phyloP scores from a whole-genome alignment of 228 moss, liverwort and hornwort species.

The Sphagnum fallax region DNA sequence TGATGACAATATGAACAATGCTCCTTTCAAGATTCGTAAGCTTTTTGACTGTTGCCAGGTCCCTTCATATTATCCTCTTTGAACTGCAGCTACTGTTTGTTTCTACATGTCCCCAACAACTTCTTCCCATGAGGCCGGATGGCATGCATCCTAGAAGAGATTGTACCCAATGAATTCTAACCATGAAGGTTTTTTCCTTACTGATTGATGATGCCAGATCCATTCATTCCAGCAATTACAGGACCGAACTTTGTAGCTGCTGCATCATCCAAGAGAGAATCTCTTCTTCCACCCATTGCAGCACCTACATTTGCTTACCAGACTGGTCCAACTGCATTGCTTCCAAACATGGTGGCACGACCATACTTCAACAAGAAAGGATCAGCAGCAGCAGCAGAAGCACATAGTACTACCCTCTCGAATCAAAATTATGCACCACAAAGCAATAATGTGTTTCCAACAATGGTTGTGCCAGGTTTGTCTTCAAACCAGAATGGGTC shows the following conservation, averaged over 20 bases:
- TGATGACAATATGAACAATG: slow-evolving; percentile 4
- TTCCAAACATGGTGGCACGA: slow-evolving; percentile 1
- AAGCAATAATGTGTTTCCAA: neutral
- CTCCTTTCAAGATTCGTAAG: slow-evolving; percentile 25
- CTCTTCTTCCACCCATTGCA: slow-evolving; percentile 11
- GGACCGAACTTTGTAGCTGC: slow-evolving; percentile 11
- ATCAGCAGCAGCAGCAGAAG: neutral
- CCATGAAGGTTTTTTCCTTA: neutral
- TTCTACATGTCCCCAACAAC: too few relatives aligned
- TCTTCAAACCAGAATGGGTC: neutral
- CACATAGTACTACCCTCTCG: too few relatives aligned
- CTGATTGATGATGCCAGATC: slow-evolving; percentile 12
- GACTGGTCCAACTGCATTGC: slow-evolving; percentile 7
- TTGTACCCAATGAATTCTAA: neutral
- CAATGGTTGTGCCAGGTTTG: neutral
- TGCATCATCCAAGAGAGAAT: neutral
- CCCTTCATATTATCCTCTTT: neutral
- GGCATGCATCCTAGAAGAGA: too few relatives aligned
- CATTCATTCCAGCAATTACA: slow-evolving; percentile 29
- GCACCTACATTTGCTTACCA: slow-evolving; percentile 6
- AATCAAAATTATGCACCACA: too few relatives aligned
- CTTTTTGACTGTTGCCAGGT: neutral
- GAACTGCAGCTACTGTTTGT: too few relatives aligned
- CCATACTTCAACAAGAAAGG: neutral
- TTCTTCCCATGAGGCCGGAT: too few relatives aligned